phyloP scores from a whole-genome alignment of 2,329 filamentous ascomycete species.

The Phyllosticta citriasiana region DNA sequence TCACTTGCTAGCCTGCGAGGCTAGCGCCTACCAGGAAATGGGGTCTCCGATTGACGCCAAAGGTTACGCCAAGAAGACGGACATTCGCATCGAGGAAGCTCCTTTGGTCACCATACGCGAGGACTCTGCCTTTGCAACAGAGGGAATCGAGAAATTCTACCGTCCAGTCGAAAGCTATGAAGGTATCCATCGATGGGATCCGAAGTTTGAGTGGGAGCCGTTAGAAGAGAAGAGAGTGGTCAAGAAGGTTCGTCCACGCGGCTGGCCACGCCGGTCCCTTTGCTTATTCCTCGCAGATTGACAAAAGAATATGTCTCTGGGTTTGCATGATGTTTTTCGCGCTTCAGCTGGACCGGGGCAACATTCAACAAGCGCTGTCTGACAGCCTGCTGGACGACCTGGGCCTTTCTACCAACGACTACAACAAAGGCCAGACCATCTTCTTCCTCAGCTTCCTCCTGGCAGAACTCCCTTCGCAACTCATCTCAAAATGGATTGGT shows the following conservation, averaged over 20 bases:
- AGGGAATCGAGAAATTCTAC: conserved; percentile 32
- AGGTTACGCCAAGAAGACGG: conserved; percentile 8
- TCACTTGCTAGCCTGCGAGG: neutral
- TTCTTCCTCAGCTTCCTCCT: conserved; percentile 76
- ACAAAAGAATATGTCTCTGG: conserved; percentile 42
- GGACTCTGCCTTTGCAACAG: conserved; percentile 19
- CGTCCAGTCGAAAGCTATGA: conserved; percentile 49
- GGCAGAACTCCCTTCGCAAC: conserved; percentile 37
- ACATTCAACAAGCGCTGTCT: conserved; percentile 30
- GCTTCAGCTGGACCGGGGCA: conserved; percentile 41
- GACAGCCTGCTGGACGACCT: conserved; percentile 27
- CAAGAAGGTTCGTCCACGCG: conserved; percentile 36
- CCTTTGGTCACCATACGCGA: neutral
- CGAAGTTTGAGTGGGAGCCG: conserved; percentile 44
- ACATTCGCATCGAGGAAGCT: conserved; percentile 1
- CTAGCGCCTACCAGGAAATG: conserved; percentile 8
- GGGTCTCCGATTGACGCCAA: conserved; percentile 6
- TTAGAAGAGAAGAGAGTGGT: conserved; percentile 48
- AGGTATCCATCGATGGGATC: conserved; percentile 50
- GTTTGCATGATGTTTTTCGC: conserved; percentile 47
- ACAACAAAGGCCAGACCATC: conserved; percentile 36
- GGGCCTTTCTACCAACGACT: conserved; percentile 26
- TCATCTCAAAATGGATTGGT: conserved; percentile 37
- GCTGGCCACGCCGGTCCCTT: neutral
- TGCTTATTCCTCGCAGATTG: conserved; percentile 30